Evolutionary conservation across 2,329 filamentous ascomycete genomes (phyloP).

Genomic region (Nigrospora sphaerica): DNA sequence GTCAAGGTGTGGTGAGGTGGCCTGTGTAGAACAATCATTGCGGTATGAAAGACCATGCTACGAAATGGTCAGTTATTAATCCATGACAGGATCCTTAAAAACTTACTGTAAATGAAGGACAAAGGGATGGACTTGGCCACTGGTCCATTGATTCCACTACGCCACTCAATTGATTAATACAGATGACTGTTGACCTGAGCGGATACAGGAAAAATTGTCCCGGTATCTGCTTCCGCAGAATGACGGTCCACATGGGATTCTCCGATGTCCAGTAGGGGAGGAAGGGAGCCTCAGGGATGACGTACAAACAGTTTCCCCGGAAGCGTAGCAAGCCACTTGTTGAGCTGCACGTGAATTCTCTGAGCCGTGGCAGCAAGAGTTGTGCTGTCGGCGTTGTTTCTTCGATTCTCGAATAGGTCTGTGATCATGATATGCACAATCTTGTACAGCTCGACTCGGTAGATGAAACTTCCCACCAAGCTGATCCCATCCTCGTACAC

Average conservation of each 20-base stretch:
- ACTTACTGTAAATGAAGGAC: conserved; percentile 38
- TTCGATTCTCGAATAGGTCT: conserved; percentile 41
- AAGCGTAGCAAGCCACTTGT: conserved; percentile 37
- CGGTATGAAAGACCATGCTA: conserved; percentile 39
- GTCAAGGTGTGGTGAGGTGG: conserved; percentile 36
- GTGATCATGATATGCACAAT: conserved; percentile 42
- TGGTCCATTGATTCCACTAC: conserved; percentile 45
- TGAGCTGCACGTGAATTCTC: conserved; percentile 38
- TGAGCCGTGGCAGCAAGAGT: conserved; percentile 33
- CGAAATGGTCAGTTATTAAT: neutral
- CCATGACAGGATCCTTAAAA: neutral
- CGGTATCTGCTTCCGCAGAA: too few relatives aligned
- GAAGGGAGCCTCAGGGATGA: too few relatives aligned
- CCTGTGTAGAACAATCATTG: conserved; percentile 44
- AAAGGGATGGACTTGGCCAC: conserved; percentile 35
- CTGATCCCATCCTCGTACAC: conserved; percentile 38
- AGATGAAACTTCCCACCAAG: conserved; percentile 36
- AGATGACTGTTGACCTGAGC: too few relatives aligned
- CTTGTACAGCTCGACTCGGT: conserved; percentile 39
- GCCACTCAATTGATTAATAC: too few relatives aligned
- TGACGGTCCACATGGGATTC: too few relatives aligned
- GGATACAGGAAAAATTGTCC: too few relatives aligned
- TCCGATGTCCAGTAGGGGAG: too few relatives aligned
- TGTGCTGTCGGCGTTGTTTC: conserved; percentile 29
- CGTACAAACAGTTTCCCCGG: conserved; percentile 28